A percentile compares a stretch with the other conserved stretches of the same genome.
These are phyloP conservation scores for Acacia pycnantha DNA, from an alignment of 331 rosid genomes.

Conservation along the genomic window DNA sequence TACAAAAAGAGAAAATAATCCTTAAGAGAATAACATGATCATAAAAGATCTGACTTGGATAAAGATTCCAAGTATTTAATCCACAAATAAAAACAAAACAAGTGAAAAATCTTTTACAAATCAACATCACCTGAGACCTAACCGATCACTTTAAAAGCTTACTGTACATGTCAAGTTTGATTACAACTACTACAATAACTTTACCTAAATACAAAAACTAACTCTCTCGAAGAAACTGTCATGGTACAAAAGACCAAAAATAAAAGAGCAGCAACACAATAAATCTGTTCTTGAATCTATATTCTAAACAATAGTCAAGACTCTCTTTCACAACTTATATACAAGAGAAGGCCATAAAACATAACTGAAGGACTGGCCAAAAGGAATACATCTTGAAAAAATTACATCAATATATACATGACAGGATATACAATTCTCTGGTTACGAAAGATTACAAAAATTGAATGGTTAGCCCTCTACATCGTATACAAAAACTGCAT, in stretches of 20 bases:
- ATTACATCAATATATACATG: conserved; percentile 42
- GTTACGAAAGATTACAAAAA: conserved; percentile 41
- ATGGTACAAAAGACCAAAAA: neutral
- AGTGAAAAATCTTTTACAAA: neutral
- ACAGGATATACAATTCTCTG: conserved; percentile 40
- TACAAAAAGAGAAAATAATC: neutral
- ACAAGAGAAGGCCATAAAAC: neutral
- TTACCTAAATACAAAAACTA: neutral
- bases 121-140: neutral
- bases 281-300: neutral
- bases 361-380: conserved; percentile 12
- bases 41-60: neutral
- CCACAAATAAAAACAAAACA: neutral
- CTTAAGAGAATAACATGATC: too few species aligned
- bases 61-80: neutral
- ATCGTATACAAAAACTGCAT: conserved; percentile 40
- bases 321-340: conserved; percentile 3
- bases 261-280: neutral
- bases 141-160: neutral
- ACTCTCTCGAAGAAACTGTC: neutral
- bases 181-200: neutral
- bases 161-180: neutral
- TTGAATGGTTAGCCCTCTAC: conserved; percentile 61
- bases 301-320: neutral
- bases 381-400: neutral